Evolutionary conservation across 2,329 filamentous ascomycete species (phyloP).

Genomic region (Penicillium rolfsii): DNA sequence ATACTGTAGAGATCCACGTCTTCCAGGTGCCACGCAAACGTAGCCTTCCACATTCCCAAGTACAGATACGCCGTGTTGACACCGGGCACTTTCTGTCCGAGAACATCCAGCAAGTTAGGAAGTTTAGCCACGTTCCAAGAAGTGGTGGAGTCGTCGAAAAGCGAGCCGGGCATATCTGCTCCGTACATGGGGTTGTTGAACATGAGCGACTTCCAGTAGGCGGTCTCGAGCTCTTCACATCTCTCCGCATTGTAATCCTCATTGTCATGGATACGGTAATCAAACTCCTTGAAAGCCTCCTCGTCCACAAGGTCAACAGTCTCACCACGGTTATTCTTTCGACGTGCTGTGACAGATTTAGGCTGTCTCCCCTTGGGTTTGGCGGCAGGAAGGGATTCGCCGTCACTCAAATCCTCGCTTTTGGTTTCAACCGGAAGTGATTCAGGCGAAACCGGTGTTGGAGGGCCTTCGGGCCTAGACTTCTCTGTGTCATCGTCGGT

Average conservation of each 20-base stretch:
- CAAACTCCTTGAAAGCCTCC: slow-evolving; percentile 84
- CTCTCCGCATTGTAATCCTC: slow-evolving; percentile 89
- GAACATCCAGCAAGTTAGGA: slow-evolving; percentile 87
- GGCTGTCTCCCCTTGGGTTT: slow-evolving; percentile 61
- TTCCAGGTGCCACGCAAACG: slow-evolving; percentile 98
- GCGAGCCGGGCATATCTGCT: slow-evolving; percentile 91
- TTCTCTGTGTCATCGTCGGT: slow-evolving; percentile 47
- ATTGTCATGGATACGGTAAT: slow-evolving; percentile 81
- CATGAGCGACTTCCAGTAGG: slow-evolving; percentile 96
- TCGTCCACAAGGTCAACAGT: slow-evolving; percentile 81
- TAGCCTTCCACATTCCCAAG: slow-evolving; percentile 99
- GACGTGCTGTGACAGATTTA: slow-evolving; percentile 78
- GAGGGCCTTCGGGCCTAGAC: slow-evolving; percentile 52
- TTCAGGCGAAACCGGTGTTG: slow-evolving; percentile 58
- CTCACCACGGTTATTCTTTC: slow-evolving; percentile 82
- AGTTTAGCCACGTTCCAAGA: slow-evolving; percentile 95
- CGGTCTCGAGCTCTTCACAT: slow-evolving; percentile 90
- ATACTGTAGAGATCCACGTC: slow-evolving; percentile 99
- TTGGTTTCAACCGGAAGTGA: slow-evolving; percentile 58
- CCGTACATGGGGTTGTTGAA: slow-evolving; percentile 95
- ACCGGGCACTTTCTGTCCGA: slow-evolving; percentile 93
- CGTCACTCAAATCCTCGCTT: slow-evolving; percentile 57
- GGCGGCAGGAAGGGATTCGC: slow-evolving; percentile 45
- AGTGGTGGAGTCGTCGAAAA: slow-evolving; percentile 84
- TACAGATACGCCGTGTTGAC: slow-evolving; percentile 99